A percentile compares a stretch with the other conserved stretches of the same genome.
These are phyloP conservation scores for Cryptococcus jaspeensis DNA, from an alignment of 1,284 basidiomycete genomes.

Conservation along the genomic window DNA sequence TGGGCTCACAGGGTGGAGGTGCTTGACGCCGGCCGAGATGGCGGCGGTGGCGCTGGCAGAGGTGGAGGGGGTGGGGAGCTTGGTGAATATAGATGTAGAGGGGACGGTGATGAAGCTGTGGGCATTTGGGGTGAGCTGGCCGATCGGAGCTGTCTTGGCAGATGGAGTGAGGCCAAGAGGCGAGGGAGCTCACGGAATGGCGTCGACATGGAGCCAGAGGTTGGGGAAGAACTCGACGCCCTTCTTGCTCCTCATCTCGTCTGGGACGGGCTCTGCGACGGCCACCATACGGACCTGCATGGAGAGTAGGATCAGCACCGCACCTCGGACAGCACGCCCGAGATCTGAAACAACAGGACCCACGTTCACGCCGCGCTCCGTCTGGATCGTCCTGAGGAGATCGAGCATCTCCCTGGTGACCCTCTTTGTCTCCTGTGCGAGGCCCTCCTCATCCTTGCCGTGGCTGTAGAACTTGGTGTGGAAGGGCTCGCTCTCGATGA, in stretches of 20 bases:
- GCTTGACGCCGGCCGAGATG: constrained; percentile 35
- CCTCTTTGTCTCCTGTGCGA: constrained; percentile 26
- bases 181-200: constrained; percentile 34
- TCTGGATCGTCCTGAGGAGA: constrained; percentile 24
- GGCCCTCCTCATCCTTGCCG: constrained; percentile 19
- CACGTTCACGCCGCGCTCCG: constrained; percentile 32
- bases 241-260: constrained; percentile 22
- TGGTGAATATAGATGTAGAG: constrained; percentile 39
- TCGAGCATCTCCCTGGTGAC: constrained; percentile 28
- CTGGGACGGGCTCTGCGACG: constrained; percentile 36
- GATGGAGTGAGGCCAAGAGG: background rate
- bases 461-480: constrained; percentile 14
- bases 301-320: background rate
- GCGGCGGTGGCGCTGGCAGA: constrained; percentile 41
- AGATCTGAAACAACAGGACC: constrained; percentile 10
- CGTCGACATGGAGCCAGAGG: constrained; percentile 42
- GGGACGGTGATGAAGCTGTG: constrained; percentile 40
- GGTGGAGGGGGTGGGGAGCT: constrained; percentile 37
- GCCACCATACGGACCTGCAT: constrained; percentile 31
- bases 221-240: constrained; percentile 32
- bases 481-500: constrained; percentile 32
- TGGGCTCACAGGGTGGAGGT: constrained; percentile 37
- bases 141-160: background rate
- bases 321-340: background rate
- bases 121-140: background rate